Evolutionary conservation across 2,329 filamentous ascomycete species (phyloP).

Genomic region (Phyllachora maydis): DNA sequence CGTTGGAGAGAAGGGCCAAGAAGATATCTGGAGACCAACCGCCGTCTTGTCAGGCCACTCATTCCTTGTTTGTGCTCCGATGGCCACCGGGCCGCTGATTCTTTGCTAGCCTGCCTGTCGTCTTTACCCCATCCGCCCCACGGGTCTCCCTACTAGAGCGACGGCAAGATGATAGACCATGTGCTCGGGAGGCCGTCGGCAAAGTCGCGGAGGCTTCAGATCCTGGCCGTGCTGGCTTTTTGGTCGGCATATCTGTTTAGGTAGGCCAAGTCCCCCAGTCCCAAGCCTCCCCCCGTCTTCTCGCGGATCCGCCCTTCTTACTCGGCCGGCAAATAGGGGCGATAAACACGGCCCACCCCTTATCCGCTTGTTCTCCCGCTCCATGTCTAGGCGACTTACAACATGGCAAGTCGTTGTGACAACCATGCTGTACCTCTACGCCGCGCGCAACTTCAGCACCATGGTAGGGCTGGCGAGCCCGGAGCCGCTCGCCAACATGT

Average conservation of each 20-base stretch:
- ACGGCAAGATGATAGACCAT: slow-evolving; percentile 60
- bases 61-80: too few species aligned
- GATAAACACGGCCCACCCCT: slow-evolving; percentile 74
- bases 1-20: too few species aligned
- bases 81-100: too few species aligned
- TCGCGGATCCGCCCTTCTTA: slow-evolving; percentile 3
- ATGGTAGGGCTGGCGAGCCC: slow-evolving; percentile 79
- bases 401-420: slow-evolving; percentile 78
- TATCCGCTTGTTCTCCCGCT: slow-evolving; percentile 47
- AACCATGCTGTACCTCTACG: slow-evolving; percentile 80
- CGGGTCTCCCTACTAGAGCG: too few species aligned
- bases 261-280: slow-evolving; percentile 23
- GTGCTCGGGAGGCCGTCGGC: slow-evolving; percentile 78
- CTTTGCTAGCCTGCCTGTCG: too few species aligned
- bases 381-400: slow-evolving; percentile 52
- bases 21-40: too few species aligned
- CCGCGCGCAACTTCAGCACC: slow-evolving; percentile 82
- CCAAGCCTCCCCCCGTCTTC: not conserved
- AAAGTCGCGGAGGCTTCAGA: slow-evolving; percentile 81
- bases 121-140: too few species aligned
- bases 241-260: slow-evolving; percentile 73
- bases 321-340: slow-evolving; percentile 45
- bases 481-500: slow-evolving; percentile 85
- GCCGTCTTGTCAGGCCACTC: too few species aligned
- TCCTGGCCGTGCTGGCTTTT: slow-evolving; percentile 75